A percentile compares a stretch with the other conserved stretches of the same genome.
phyloP scores from a whole-genome alignment of 2,329 filamentous ascomycete species.

The Monascus ruber region DNA sequence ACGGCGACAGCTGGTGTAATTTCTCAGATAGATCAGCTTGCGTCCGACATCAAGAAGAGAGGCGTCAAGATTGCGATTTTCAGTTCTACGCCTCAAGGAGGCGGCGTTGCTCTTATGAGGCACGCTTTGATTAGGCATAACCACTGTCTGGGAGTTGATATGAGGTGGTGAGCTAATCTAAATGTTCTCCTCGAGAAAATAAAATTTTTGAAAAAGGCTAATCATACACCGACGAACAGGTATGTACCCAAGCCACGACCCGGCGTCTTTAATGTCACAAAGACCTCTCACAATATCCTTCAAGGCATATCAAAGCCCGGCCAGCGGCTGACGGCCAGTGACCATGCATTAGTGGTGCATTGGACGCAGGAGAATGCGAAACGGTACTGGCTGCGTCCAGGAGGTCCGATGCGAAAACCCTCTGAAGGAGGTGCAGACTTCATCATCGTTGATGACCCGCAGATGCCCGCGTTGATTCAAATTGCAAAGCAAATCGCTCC shows the following conservation, averaged over 20 bases:
- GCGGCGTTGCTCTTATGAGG: constrained; percentile 70
- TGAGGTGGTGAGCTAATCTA: constrained; percentile 54
- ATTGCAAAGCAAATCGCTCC: constrained; percentile 62
- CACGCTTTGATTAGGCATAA: constrained; percentile 66
- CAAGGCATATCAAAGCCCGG: constrained; percentile 61
- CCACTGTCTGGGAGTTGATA: constrained; percentile 53
- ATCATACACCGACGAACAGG: constrained; percentile 23
- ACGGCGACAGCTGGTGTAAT: constrained; percentile 55
- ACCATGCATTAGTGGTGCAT: constrained; percentile 51
- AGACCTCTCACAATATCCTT: constrained; percentile 80
- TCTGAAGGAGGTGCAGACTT: constrained; percentile 64
- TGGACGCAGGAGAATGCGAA: constrained; percentile 66
- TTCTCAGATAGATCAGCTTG: constrained; percentile 53
- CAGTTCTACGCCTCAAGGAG: constrained; percentile 70
- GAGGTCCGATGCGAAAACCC: constrained; percentile 54
- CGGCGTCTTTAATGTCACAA: constrained; percentile 71
- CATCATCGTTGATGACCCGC: constrained; percentile 69
- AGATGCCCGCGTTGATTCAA: constrained; percentile 70
- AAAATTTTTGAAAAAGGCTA: constrained; percentile 1
- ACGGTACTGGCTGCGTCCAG: constrained; percentile 59
- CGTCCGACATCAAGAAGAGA: constrained; percentile 49
- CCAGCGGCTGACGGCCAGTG: constrained; percentile 51
- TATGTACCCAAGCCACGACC: constrained; percentile 68
- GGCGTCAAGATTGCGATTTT: constrained; percentile 66
- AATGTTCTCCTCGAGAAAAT: not conserved